Percentiles rank a stretch among this genome's conserved stretches.
phyloP scores from a whole-genome alignment of 1,284 basidiomycete species.

The Cryptococcus sp. region DNA sequence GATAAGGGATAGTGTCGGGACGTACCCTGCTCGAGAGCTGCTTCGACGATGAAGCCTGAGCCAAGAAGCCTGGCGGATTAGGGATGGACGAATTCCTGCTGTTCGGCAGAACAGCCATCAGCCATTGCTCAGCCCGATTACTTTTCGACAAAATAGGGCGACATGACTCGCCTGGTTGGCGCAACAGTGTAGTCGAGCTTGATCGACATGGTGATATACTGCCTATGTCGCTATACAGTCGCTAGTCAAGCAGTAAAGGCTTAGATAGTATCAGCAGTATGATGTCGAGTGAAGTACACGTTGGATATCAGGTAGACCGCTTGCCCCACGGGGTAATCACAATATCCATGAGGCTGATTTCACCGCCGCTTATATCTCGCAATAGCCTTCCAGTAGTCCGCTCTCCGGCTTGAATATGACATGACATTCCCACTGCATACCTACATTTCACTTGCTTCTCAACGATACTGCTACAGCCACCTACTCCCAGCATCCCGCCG shows the following conservation, averaged over 20 bases:
- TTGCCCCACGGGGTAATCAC: not conserved
- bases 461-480: not conserved
- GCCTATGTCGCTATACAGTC: too few species aligned
- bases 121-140: not conserved
- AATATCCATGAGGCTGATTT: not conserved
- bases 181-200: conserved; percentile 24
- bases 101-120: not conserved
- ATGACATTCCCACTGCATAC: too few species aligned
- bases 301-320: not conserved
- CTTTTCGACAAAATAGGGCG: not conserved
- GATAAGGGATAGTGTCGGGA: not conserved
- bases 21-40: conserved; percentile 26
- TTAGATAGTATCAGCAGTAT: too few species aligned
- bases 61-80: conserved; percentile 33
- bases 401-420: too few species aligned
- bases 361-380: too few species aligned
- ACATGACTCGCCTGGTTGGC: conserved; percentile 22
- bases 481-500: not conserved
- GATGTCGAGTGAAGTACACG: not conserved
- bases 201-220: conserved; percentile 13
- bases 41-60: conserved; percentile 18
- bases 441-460: too few species aligned
- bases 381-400: too few species aligned
- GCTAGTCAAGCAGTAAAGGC: too few species aligned
- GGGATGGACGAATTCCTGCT: conserved; percentile 22